Evolutionary conservation across 1,284 basidiomycete species (phyloP), one percentile per base, ranked within the genome.

Genomic region (Apiotrichum domesticum): DNA sequence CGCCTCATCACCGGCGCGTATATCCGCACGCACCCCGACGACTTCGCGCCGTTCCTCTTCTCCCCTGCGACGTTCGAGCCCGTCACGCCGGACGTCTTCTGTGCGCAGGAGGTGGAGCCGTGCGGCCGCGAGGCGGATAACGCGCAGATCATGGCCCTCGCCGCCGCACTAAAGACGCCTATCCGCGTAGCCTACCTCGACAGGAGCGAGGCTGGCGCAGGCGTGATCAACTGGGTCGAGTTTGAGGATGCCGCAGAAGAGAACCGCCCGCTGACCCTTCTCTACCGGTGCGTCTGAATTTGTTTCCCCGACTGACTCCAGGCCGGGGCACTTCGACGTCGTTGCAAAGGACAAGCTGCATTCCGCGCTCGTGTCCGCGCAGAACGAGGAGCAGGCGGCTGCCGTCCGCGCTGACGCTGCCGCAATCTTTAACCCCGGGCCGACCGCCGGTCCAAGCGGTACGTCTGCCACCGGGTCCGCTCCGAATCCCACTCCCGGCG

Each of bases 51-150:
- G 3, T 91, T 92, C 78, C 80, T 94, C 6, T 82, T 87, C 63
- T 83, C 90, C 58, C 87, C 87, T 0, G 84, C 87, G 43, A 82
- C 83, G 0, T 83, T 83, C 40, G 81, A 84, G 48, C 80, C 74
- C 3, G 80, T 88, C 66, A 77, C 79, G 2, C 77, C 85, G 5
- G 79, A 81, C 6, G 80, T 82, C 9, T 94, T 92, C 73, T 91
- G 88, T 69, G 81, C 84, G 63, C 79, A 80, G 47, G 84, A 86
- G 61, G 90, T 94, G 35, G 88, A 93, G 63, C 84, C 87, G 1
- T 80, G 84, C 48, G 86, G 88, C 13, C 87, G 85, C 68, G 90
- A 94, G 79, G 90, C 90, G 84, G 91, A 94, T 65, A 86, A 94
- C 65, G 84, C 88, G 21, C 87, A 91, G 67, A 87, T 94, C 63